Evolutionary conservation across 805 yeast species (phyloP), one percentile per base, ranked within the genome.

Genomic region (Geotrichum ghanense): DNA sequence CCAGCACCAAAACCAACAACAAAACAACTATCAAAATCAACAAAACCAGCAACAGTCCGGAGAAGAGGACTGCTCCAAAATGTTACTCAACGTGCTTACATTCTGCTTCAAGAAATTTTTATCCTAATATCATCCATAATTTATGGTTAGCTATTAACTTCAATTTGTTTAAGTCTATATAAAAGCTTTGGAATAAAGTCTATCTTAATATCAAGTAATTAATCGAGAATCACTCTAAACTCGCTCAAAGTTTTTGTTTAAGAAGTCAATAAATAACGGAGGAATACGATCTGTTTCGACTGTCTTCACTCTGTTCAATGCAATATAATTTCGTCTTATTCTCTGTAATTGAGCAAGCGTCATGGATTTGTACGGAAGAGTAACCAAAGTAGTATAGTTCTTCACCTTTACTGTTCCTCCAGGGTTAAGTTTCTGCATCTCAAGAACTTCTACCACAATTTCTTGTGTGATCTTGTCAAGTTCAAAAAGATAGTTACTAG

Each of bases 311-410:
- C 85, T 75, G 60, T 90, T 87, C 61, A 90, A 69, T 35, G 77
- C 71, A n/a, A 89, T 76, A 63, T 83, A 90, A 16, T 88, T 81
- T 54, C 98, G 73, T 61, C 95, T 72, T 12, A 86, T 68, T 50
- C 98, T 70, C 56, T 89, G 95, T 45, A 92, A 60, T 57, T 84
- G 88, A 0, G 95, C 85, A 35, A 80, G 69, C 12, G 85, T 75
- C 6, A 83, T 77, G 1, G 73, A 63, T 3, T 66, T 65, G 2
- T 75, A 56, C 1, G 96, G 96, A 56, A 90, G 63, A 16, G 75
- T 76, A 2, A 87, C 75, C 37, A 58, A 66, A 2, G 58, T 62
- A 22, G 64, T 74, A 47, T 58, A 71, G 47, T 67, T 65, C 44
- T 66, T 67, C 3, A 71, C 52, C 51, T 35, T 52, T 4, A 66